Conservation (phyloP, 345 rosid genomes). For the Eucalyptus urophylla region DNA sequence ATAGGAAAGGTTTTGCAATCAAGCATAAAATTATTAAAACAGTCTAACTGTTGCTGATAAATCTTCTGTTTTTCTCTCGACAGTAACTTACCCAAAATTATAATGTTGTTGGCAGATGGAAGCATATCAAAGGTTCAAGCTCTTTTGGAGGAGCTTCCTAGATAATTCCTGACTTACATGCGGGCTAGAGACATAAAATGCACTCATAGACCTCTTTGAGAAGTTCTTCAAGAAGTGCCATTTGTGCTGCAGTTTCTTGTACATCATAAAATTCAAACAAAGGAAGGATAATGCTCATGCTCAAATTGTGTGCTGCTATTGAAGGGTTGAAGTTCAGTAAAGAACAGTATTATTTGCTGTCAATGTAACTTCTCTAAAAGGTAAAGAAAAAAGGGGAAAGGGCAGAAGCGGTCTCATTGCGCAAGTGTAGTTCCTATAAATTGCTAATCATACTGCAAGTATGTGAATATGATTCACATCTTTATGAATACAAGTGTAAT, state of each 20-base stretch:
- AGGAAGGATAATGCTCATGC: neutral
- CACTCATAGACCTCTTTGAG: neutral
- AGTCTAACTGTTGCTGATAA: neutral
- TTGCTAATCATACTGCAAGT: neutral
- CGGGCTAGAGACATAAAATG: constrained; percentile 42
- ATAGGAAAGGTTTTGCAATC: neutral
- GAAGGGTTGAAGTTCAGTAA: neutral
- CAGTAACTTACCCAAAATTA: no score
- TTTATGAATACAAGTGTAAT: neutral
- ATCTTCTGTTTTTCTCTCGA: neutral
- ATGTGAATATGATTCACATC: neutral
- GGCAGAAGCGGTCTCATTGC: neutral
- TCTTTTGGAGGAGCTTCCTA: constrained; percentile 72
- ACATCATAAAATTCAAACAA: neutral
- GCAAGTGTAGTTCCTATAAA: neutral
- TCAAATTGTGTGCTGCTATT: neutral
- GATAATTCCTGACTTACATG: constrained; percentile 59
- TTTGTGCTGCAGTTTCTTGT: neutral
- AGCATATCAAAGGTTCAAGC: constrained; percentile 59
- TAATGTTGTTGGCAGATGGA: constrained; percentile 25
- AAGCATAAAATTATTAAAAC: neutral
- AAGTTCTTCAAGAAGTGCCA: neutral
- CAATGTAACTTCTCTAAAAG: neutral
- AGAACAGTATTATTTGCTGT: neutral
- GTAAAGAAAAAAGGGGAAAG: neutral